Evolutionary conservation across 2,329 filamentous ascomycete species (phyloP), one percentile per base, ranked within the genome.

Genomic region (Monilinia polystroma): DNA sequence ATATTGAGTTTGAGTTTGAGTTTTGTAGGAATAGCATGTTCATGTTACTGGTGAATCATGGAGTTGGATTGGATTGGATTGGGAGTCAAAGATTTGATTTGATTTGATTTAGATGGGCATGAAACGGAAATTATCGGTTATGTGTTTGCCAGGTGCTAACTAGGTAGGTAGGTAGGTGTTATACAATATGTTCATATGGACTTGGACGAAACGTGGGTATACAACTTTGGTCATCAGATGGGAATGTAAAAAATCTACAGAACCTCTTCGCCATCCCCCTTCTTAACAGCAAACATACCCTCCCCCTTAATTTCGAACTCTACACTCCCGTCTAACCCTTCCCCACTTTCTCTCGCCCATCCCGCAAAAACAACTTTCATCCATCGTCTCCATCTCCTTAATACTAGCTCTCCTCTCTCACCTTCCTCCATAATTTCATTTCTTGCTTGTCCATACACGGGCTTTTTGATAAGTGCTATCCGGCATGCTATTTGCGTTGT

Each of bases 301-400:
- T 85, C 87, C 75, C 84, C 85, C 72, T 83, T 87, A 66, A 97
- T 88, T 76, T 93, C 89, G 77, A 93, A 96, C 74, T 91, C 88
- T 4, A 89, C 81, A 18, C 85, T 86, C 10, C 80, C 80, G 1
- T 79, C 74, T 64, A 83, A 70, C 14, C 82, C 80, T 63, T 82
- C 76, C 20, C 84, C 80, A 69, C 81, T 81, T 1, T 83, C 83
- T 2, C 80, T 78, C 4, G 85, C 85, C 84, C 96, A 95, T 1
- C 91, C 85, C 59, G 92, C 90, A 80, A 97, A 98, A 0, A 96
- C 94, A 11, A 98, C 85, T 77, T 93, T 96, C 83, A 96, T 87
- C 81, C 87, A 92, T 67, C 94, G 82, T 70, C 84, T 84, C 87
- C 90, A 93, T 45, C 80, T 83, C 66, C 79, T 83, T 35, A 89